Conservation (phyloP, 2,329 filamentous ascomycete genomes). For the Epichloe glyceriae region DNA sequence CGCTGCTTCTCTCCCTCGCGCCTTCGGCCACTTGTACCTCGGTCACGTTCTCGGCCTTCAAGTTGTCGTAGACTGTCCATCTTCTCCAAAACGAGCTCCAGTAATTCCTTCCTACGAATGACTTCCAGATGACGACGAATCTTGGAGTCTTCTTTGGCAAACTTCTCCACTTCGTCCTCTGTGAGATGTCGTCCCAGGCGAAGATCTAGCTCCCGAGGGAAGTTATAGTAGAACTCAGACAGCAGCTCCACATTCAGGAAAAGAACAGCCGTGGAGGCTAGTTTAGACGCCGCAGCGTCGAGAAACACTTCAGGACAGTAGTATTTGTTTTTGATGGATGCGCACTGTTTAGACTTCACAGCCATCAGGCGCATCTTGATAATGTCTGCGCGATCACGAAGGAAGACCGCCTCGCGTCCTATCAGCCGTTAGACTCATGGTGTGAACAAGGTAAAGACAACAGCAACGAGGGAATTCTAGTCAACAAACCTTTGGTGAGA, state of each 20-base stretch:
- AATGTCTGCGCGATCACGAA: conserved; percentile 80
- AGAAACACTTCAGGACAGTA: conserved; percentile 95
- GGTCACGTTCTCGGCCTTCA: conserved; percentile 58
- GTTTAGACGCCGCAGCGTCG: conserved; percentile 90
- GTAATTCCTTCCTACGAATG: conserved; percentile 78
- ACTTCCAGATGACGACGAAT: conserved; percentile 82
- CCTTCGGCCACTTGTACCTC: conserved; percentile 14
- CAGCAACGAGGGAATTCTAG: not conserved
- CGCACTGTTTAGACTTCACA: conserved; percentile 82
- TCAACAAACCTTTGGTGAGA: conserved; percentile 58
- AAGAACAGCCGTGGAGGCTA: conserved; percentile 86
- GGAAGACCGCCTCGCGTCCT: conserved; percentile 89
- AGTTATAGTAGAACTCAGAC: conserved; percentile 96
- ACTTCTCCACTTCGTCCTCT: conserved; percentile 70
- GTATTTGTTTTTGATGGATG: conserved; percentile 77
- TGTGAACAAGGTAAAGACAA: not conserved
- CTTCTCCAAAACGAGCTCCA: conserved; percentile 88
- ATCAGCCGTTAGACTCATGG: conserved; percentile 13
- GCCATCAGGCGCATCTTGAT: conserved; percentile 83
- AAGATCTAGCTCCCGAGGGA: conserved; percentile 81
- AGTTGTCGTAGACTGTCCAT: conserved; percentile 84
- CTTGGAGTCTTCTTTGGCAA: conserved; percentile 87
- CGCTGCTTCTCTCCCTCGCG: conserved; percentile 25
- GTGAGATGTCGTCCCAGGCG: conserved; percentile 71
- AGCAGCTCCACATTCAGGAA: conserved; percentile 96